Conservation (phyloP, 176 grass and related monocot genomes). For the Calamus simplicifolius region DNA sequence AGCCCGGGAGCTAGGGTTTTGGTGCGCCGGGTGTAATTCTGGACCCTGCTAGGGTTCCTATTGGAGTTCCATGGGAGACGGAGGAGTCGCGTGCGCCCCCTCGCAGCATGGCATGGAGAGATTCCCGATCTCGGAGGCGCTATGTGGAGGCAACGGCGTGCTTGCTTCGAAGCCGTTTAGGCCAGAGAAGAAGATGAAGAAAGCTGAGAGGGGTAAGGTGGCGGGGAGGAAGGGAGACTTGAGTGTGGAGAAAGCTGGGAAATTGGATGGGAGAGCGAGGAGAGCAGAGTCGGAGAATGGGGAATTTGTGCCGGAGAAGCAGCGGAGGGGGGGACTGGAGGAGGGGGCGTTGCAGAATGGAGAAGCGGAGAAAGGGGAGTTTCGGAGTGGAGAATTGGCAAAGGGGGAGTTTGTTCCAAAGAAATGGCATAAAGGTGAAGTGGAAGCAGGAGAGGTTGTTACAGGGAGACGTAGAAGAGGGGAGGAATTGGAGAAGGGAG, state of each 20-base stretch:
- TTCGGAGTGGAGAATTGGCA: slow-evolving; percentile 37
- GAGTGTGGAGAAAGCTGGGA: slow-evolving; percentile 11
- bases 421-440: slow-evolving; percentile 69
- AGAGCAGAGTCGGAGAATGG: slow-evolving; percentile 33
- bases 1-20: slow-evolving; percentile 90
- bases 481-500: slow-evolving; percentile 11
- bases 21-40: slow-evolving; percentile 8
- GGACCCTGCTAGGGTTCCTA: slow-evolving; percentile 29
- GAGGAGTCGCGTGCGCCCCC: slow-evolving; percentile 83
- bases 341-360: slow-evolving; percentile 87
- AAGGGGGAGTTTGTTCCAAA: slow-evolving; percentile 38
- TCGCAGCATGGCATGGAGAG: slow-evolving; percentile 24
- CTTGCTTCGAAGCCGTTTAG: slow-evolving; percentile 17
- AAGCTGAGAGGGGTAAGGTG: slow-evolving; percentile 2
- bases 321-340: slow-evolving; percentile 51
- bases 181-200: slow-evolving; percentile 20
- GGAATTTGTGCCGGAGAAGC: slow-evolving; percentile 24
- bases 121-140: slow-evolving; percentile 21
- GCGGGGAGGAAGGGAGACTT: slow-evolving; percentile 44
- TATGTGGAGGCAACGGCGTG: slow-evolving; percentile 19
- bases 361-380: slow-evolving; percentile 22
- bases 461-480: slow-evolving; percentile 25
- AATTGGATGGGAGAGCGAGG: slow-evolving; percentile 33
- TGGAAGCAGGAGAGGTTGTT: slow-evolving; percentile 25
- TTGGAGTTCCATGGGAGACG: slow-evolving; percentile 94